Evolutionary conservation across 345 rosid species (phyloP), one percentile per base, ranked within the genome.

Genomic region (Gossypium stocksii): DNA sequence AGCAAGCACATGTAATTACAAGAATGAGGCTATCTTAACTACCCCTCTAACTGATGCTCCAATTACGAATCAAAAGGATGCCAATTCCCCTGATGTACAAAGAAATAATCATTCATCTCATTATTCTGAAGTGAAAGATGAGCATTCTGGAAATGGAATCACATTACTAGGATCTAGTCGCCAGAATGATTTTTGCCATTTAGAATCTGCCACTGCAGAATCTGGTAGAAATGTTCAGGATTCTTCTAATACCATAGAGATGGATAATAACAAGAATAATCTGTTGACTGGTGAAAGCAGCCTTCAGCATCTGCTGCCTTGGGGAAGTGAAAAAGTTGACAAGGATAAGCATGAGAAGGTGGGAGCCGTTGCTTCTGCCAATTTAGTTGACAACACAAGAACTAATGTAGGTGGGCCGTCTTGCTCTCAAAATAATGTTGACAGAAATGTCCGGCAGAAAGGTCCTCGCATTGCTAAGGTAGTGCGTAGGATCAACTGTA

Each of bases 391-490:
- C 70, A 80, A 73, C 72, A 56, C 66, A 51, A 83, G 85, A 81
- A 77, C 71, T 75, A 76, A 76, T 75, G 59, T 85, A 9, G 89
- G 84, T 53, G 84, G 83, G 62, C 80, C 87, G 17, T 80, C 93
- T 76, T 85, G 85, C 82, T 81, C 89, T 51, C 96, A 90, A 59
- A 90, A 80, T 82, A 95, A 87, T 85, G 74, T 88, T 77, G 98
- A 93, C 72, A 87, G 87, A 77, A 72, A 78, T 81, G 78, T 80
- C 76, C 90, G 98, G 79, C 98, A 90, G 79, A 95, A 91, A 82
- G 99, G 99, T 77, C 99, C 99, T 23, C 98, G 99, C 49, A 91
- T 96, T 79, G 99, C 99, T 15, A 96, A 96, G 92, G 91, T 96
- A 13, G 98, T 93, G 76, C 83, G 99, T 77, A 90, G 99, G 82